Percentiles rank a stretch among this genome's conserved stretches.
These are phyloP conservation scores for Phylloboletellus chloephorus DNA, from an alignment of 1,284 basidiomycete species.

Conservation along the genomic window DNA sequence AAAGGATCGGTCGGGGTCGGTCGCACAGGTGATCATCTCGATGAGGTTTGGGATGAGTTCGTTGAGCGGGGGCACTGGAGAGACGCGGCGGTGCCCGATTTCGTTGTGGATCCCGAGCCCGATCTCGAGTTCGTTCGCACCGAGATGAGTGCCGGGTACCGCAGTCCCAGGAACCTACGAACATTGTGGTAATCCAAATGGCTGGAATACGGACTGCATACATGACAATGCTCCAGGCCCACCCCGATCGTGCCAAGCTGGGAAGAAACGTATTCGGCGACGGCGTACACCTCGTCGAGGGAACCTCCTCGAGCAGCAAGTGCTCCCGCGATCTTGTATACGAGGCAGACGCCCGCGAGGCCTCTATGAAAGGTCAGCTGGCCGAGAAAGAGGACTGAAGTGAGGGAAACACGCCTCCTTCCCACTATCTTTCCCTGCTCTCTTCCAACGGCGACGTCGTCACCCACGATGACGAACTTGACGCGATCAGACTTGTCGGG, in stretches of 20 bases:
- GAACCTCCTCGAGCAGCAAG: constrained; percentile 66
- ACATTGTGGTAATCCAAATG: not conserved
- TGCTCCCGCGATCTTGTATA: constrained; percentile 90
- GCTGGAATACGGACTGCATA: constrained; percentile 27
- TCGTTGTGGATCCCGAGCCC: constrained; percentile 95
- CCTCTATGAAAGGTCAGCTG: constrained; percentile 45
- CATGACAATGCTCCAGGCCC: constrained; percentile 91
- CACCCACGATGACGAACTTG: constrained; percentile 82
- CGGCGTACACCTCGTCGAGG: constrained; percentile 68
- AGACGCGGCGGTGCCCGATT: constrained; percentile 68
- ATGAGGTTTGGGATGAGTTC: constrained; percentile 72
- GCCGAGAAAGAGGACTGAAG: not conserved
- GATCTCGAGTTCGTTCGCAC: constrained; percentile 71
- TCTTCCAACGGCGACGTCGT: constrained; percentile 85
- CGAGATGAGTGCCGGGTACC: constrained; percentile 53
- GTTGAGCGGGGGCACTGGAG: constrained; percentile 63
- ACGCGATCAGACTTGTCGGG: constrained; percentile 64
- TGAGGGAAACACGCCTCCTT: constrained; percentile 50
- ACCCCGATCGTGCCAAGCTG: constrained; percentile 81
- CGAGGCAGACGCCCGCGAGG: constrained; percentile 83
- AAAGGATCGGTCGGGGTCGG: constrained; percentile 81
- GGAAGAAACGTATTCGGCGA: constrained; percentile 65
- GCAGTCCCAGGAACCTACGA: constrained; percentile 77
- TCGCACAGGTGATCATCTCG: constrained; percentile 65
- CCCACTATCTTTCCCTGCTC: constrained; percentile 79